Evolutionary conservation across 768 basidiomycete species (phyloP), one percentile per base, ranked within the genome.

Genomic region (Tylopilus subfusipes): DNA sequence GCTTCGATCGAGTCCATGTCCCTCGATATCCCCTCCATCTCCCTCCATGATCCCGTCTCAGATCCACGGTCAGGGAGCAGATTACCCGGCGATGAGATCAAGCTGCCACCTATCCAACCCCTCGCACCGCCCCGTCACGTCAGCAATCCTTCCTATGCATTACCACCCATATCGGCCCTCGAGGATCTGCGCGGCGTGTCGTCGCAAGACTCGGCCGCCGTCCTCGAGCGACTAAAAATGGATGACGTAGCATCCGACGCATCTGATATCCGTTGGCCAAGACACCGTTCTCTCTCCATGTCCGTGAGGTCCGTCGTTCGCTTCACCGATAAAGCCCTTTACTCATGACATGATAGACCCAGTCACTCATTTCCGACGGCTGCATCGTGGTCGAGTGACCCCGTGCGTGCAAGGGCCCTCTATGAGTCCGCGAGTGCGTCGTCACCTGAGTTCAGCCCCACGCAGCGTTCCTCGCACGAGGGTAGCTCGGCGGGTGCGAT

Each of bases 101-200:
- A 64, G 33, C 60, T 78, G 19, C 74, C 77, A 16, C 78, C 77
- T 21, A 72, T 78, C 42, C 75, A 74, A 16, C 65, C 75, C 19
- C 72, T 73, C 14, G 61, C 59, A 5, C 61, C 63, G 2, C 58
- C 66, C 2, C 65, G 57, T 44, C 63, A 63, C 39, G 58, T 68
- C 16, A 69, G 62, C 25, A 68, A 69, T 16, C 67, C 76, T 2
- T 70, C 74, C 2, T 84, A 84, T 56, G 80, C 84, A 2, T 65
- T 88, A 4, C 86, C 85, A 1, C 84, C 86, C 1, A 87, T 88
- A 52, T 83, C 86, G 8, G 81, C 84, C 0, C 70, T 90, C 60
- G 86, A 88, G 65, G 82, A 82, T 55, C 65, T 84, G 46, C 76
- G 83, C 10, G 82, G 82, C 3, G 69, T 79, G 21, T 66, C 71